Evolutionary conservation across 2,329 filamentous ascomycete genomes (phyloP), one percentile per base, ranked within the genome.

Genomic region (Alternaria sp.): DNA sequence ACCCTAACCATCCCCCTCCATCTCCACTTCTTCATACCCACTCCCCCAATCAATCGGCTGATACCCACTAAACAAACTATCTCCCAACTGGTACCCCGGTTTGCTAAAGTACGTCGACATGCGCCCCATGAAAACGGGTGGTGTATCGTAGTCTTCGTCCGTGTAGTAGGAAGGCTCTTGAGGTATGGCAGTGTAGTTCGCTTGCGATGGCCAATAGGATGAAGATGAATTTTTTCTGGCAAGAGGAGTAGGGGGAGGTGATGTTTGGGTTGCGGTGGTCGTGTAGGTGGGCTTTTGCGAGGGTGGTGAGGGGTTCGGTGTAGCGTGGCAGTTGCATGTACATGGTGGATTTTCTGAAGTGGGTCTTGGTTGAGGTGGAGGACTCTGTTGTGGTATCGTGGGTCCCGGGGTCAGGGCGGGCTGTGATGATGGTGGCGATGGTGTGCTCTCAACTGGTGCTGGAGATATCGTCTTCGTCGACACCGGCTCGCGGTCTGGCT

Each of bases 101-200:
- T 73, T 75, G 12, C 64, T 73, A 57, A 78, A 79, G 45, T 74
- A 79, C 19, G 71, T 72, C 30, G 76, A 64, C 75, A 76, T 76
- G 17, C 73, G 61, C 0, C 77, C 75, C 73, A 79, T 78, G 23
- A 67, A 59, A 1, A 78, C 66, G 0, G 74, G 74, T 3, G 73
- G 72, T 1, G 70, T 71, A 2, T 66, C 53, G 12, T 70, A 59
- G 9, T 62, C 55, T 25, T 46, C 19, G 21, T 59, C 56, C 1
- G 15, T 17, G 13, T 62, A 45, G 11, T 54, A 59, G 21, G 51
- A 28, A 1, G 30, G 28, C 15, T 72, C 69, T 19, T 61, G 57
- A 3, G 58, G 56, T 15, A 68, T 68, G 2, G 68, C 65, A 28
- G 57, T 54, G 43, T 63, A 66, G 26, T 26, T 32, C 45, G 52